Base-by-base conservation (phyloP, 352 stramenopile species). In the Phytophthora fragariae region DNA sequence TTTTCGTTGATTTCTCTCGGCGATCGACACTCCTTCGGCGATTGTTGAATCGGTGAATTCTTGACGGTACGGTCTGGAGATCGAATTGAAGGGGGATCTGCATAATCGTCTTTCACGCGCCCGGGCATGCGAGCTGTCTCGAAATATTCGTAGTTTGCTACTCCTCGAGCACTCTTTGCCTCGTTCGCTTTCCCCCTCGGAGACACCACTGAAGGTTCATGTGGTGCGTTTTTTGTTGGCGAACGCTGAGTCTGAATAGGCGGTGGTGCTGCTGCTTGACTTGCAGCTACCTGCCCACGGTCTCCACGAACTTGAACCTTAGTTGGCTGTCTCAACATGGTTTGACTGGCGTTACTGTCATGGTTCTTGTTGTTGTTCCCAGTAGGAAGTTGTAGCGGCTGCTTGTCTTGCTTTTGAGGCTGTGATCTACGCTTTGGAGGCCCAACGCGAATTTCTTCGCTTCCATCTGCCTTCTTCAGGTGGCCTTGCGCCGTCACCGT, bases 401-500 rank as follows among this genome's bases (percentile, higher is more conserved):
- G 8, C 39, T 65, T 52, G 61, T 76, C 57, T 10, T 76, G 68
- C 12, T 70, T 44, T 0, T 71, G 65, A 52, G 31, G 50, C 12
- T 66, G 62, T 0, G 71, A 52, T 52, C 85, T 91, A 15, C 83
- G 82, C 62, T 92, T 92, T 1, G 85, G 81, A 0, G 83, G 79
- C 2, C 89, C 89, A 14, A 92, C 87, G 2, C 89, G 89, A 58
- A 95, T 92, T 70, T 93, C 89, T 56, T 95, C 87, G 61, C 84
- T 93, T 19, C 89, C 89, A 56, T 94, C 89, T 7, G 86, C 84
- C 49, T 92, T 92, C 64, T 89, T 91, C 9, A 94, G 77, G 31
- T 93, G 88, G 0, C 88, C 87, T 59, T 94, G 87, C 3, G 86
- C 87, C 3, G 86, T 94, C 68, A 96, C 89, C 1, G 87, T 94